These are phyloP conservation scores for Cyberlindnera maritima DNA, from an alignment of 805 yeast species.

Conservation along the genomic window DNA sequence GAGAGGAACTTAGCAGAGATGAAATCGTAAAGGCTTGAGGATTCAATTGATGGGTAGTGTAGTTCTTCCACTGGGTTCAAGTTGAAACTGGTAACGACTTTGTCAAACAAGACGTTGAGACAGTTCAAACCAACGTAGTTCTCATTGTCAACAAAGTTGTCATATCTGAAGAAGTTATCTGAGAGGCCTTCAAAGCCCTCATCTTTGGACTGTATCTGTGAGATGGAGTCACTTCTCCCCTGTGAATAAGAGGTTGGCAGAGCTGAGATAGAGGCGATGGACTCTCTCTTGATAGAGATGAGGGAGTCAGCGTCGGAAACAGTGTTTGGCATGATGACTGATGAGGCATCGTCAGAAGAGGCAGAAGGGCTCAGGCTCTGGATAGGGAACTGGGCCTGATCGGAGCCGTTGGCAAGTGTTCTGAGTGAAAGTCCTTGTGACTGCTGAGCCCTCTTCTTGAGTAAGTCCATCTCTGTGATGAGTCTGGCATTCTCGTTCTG, in stretches of 20 bases:
- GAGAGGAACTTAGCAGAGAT: conserved; percentile 20
- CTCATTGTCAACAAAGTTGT: conserved; percentile 24
- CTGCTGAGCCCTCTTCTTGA: conserved; percentile 17
- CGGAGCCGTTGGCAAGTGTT: conserved; percentile 5
- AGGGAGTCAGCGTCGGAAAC: neutral
- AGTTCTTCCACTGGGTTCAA: conserved; percentile 28
- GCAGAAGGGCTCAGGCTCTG: conserved; percentile 2
- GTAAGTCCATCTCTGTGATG: conserved; percentile 32
- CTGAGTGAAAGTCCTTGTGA: neutral
- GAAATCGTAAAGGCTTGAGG: conserved; percentile 19
- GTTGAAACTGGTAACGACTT: conserved; percentile 14
- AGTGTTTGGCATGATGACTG: neutral
- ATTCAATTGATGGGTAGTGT: conserved; percentile 29
- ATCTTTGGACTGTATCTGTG: neutral
- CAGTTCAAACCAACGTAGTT: conserved; percentile 27
- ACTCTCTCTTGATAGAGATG: conserved; percentile 8
- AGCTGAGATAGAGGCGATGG: conserved; percentile 1
- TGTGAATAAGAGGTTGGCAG: too few relatives aligned
- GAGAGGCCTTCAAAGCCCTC: conserved; percentile 9
- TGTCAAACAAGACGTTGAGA: conserved; percentile 22
- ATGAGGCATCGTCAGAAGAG: neutral
- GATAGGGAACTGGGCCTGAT: neutral
- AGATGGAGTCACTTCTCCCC: neutral
- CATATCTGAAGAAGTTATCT: conserved; percentile 25
- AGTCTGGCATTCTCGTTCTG: conserved; percentile 52